These are phyloP conservation scores for Leucaena leucocephala DNA, from an alignment of 306 rosid genomes.

Conservation along the genomic window DNA sequence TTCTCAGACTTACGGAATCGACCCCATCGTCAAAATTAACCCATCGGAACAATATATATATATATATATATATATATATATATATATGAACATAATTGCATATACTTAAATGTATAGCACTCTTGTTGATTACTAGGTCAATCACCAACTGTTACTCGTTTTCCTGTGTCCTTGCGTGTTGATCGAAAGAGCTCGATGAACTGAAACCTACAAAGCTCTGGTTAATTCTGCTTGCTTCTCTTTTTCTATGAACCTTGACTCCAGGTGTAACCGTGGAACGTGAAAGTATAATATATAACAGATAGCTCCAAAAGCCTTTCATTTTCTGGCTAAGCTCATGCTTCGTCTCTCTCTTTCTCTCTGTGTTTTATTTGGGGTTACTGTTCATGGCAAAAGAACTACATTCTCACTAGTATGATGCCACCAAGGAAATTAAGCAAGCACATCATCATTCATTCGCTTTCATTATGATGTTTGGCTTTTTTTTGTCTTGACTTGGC, in stretches of 20 bases:
- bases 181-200: constrained; percentile 15
- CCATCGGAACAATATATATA: not conserved
- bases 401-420: constrained; percentile 8
- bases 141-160: not conserved
- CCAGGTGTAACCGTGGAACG: not conserved
- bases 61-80: not conserved
- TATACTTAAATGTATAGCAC: not conserved
- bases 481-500: constrained; percentile 42
- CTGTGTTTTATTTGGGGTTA: constrained; percentile 7
- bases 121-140: not conserved
- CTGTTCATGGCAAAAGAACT: constrained; percentile 21
- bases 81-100: not conserved
- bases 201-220: not conserved
- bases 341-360: constrained; percentile 20
- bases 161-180: not conserved
- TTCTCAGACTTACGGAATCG: constrained; percentile 38
- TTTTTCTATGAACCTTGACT: not conserved
- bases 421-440: constrained; percentile 34
- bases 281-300: not conserved
- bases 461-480: constrained; percentile 33
- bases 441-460: constrained; percentile 25
- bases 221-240: not conserved
- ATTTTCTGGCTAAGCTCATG: constrained; percentile 19
- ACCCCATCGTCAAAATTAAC: constrained; percentile 34
- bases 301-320: constrained; percentile 31